A percentile compares a stretch with the other conserved stretches of the same genome.
Evolutionary conservation across 176 grass and related monocot genomes (phyloP).

Genomic region (Coix lacrymajobi): DNA sequence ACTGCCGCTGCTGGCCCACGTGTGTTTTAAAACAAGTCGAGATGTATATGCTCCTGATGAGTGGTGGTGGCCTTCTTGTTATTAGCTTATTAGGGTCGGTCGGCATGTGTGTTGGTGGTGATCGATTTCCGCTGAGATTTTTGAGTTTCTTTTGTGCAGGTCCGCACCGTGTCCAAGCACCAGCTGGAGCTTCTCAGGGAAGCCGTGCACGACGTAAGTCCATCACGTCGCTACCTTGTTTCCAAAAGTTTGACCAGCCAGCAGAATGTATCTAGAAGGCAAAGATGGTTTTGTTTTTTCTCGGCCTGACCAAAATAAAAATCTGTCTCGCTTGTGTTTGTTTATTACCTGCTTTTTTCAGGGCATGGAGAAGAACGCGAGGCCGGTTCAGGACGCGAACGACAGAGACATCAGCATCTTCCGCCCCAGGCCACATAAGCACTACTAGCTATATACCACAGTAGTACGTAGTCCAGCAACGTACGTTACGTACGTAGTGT

Average conservation of each 20-base stretch:
- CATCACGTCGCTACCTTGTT: neutral
- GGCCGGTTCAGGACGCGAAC: conserved; percentile 51
- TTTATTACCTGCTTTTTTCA: conserved; percentile 5
- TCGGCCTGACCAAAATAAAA: neutral
- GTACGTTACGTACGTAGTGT: neutral
- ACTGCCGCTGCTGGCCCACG: too few species aligned
- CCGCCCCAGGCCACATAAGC: neutral
- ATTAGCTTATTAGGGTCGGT: too few species aligned
- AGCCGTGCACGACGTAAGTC: conserved; percentile 61
- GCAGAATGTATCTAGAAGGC: neutral
- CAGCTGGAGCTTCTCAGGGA: conserved; percentile 59
- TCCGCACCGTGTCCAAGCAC: conserved; percentile 41
- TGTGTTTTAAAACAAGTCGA: too few species aligned
- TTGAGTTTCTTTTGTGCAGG: conserved; percentile 19
- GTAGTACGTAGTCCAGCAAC: neutral
- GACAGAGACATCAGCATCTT: conserved; percentile 45
- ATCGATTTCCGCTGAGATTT: neutral
- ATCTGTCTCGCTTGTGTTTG: neutral
- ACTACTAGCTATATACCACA: neutral
- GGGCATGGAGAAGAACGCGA: conserved; percentile 51
- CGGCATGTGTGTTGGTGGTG: neutral
- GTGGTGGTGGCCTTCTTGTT: too few species aligned
- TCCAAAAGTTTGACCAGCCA: neutral
- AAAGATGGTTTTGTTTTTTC: neutral
- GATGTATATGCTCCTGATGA: too few species aligned